Evolutionary conservation across 352 stramenopile genomes (phyloP).

Genomic region (Pythium utonaiense): DNA sequence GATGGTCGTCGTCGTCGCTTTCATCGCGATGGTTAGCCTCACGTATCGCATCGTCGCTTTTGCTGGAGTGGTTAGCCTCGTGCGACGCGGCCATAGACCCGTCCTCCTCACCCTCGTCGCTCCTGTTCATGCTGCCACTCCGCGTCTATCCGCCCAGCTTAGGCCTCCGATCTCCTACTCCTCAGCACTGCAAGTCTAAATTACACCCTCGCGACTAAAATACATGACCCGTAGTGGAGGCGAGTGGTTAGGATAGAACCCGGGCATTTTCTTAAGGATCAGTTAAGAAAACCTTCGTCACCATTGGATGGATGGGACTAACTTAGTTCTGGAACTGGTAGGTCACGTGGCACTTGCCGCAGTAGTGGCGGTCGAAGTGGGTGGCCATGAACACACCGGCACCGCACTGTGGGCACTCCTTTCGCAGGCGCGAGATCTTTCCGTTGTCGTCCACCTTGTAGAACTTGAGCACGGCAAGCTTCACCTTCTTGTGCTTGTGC

Average conservation of each 20-base stretch:
- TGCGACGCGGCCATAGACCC: not conserved
- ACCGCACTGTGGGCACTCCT: slow-evolving; percentile 97
- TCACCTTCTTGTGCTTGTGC: slow-evolving; percentile 96
- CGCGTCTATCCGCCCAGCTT: not conserved
- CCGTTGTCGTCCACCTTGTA: slow-evolving; percentile 96
- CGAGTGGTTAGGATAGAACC: too few relatives aligned
- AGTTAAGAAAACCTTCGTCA: slow-evolving; percentile 1
- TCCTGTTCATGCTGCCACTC: not conserved
- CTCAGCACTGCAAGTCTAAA: too few relatives aligned
- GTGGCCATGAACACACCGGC: slow-evolving; percentile 99
- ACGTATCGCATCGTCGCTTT: not conserved
- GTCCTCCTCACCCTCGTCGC: not conserved
- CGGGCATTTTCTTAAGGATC: slow-evolving; percentile 2
- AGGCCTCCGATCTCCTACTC: too few relatives aligned
- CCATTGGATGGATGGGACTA: not conserved
- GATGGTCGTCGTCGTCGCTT: not conserved
- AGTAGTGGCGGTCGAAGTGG: slow-evolving; percentile 99
- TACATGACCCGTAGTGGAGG: too few relatives aligned
- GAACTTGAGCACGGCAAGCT: slow-evolving; percentile 97
- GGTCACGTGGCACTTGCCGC: slow-evolving; percentile 98
- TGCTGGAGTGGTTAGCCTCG: not conserved
- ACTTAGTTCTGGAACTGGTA: slow-evolving; percentile 87
- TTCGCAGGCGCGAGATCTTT: slow-evolving; percentile 97
- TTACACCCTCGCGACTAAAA: not conserved
- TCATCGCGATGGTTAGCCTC: not conserved